Evolutionary conservation across 495 filamentous ascomycete genomes (phyloP).

Genomic region (Xylaria longipes): DNA sequence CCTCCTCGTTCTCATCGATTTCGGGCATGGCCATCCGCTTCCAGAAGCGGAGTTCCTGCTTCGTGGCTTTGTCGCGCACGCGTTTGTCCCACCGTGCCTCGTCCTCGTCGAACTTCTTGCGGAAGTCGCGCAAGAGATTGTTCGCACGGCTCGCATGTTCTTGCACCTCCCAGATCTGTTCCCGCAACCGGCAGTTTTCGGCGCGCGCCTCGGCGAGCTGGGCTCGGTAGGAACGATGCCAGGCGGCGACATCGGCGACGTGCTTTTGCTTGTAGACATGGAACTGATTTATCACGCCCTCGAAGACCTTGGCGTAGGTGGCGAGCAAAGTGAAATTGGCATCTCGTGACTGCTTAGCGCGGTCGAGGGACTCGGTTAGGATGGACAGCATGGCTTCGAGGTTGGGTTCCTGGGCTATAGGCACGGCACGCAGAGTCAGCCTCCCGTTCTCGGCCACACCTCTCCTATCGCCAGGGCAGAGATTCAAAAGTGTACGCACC

Average conservation of each 20-base stretch:
- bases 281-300: slow-evolving; percentile 58
- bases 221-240: slow-evolving; percentile 62
- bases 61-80: slow-evolving; percentile 48
- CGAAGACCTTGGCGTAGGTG: slow-evolving; percentile 54
- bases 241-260: slow-evolving; percentile 56
- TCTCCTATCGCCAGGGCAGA: not conserved
- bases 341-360: slow-evolving; percentile 55
- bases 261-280: slow-evolving; percentile 61
- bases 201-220: slow-evolving; percentile 63
- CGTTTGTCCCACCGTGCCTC: slow-evolving; percentile 52
- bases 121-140: slow-evolving; percentile 55
- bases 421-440: slow-evolving; percentile 20
- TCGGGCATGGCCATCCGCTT: slow-evolving; percentile 62
- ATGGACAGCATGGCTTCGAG: slow-evolving; percentile 59
- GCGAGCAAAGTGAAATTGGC: slow-evolving; percentile 58
- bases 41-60: slow-evolving; percentile 61
- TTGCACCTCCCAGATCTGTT: slow-evolving; percentile 64
- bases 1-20: slow-evolving; percentile 53
- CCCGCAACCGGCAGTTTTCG: slow-evolving; percentile 61
- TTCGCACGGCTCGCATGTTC: slow-evolving; percentile 57
- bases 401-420: slow-evolving; percentile 55
- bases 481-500: slow-evolving; percentile 37
- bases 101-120: slow-evolving; percentile 55
- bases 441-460: not conserved
- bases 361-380: slow-evolving; percentile 59